Evolutionary conservation across 2,329 filamentous ascomycete genomes (phyloP), one percentile per base, ranked within the genome.

Genomic region (Aspergillus pseudoterreus): DNA sequence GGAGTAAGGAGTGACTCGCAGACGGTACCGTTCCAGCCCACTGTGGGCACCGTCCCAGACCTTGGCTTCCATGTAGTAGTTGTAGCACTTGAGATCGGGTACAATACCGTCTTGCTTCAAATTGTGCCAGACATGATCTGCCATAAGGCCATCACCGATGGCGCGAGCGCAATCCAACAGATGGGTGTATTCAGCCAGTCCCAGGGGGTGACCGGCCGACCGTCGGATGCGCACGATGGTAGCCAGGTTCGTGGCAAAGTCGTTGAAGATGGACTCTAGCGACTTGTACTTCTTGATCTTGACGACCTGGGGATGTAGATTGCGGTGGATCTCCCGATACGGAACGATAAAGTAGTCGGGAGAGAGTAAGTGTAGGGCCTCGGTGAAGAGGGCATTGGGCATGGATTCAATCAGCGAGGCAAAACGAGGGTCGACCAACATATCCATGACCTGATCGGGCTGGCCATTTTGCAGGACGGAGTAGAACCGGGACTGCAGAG

Each of bases 291-390:
- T 62, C 72, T 78, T 58, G 66, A 77, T 12, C 15, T 77, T 54
- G 14, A 74, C 71, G 33, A 76, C 63, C 10, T 71, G 69, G 3
- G 75, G 64, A 63, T 86, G 84, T 17, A 82, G 64, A 11, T 78
- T 67, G 17, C 69, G 64, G 47, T 79, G 73, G 15, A 83, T 68
- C 19, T 68, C 62, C 4, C 80, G 70, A 58, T 76, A 73, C 1
- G 72, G 71, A 21, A 71, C 66, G 38, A 82, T 58, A 53, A 81
- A 78, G 56, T 78, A 67, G 21, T 68, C 61, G 0, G 87, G 85
- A 51, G 88, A 83, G 8, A 91, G 68, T 4, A 78, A 75, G 32
- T 78, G 77, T 27, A 92, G 66, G 9, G 87, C 78, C 56, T 87
- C 83, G 1, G 83, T 82, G 61, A 90, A 84, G 1, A 78, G 78